Evolutionary conservation across 768 basidiomycete genomes (phyloP).

Genomic region (Phaffia australis): DNA sequence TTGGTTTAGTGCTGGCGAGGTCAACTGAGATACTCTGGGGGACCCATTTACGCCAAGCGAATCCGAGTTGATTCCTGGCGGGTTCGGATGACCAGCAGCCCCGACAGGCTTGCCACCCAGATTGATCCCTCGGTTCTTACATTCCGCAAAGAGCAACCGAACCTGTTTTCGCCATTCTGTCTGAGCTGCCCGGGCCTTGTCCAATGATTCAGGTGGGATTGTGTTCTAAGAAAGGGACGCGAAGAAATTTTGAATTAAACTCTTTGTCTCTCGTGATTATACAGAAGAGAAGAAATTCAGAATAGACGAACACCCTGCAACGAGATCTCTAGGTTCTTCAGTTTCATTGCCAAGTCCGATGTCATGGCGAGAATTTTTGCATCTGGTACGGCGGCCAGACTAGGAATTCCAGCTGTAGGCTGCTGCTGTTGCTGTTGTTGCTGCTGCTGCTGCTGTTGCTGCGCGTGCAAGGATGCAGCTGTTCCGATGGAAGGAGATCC

Average conservation of each 20-base stretch:
- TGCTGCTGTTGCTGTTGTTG: conserved; percentile 21
- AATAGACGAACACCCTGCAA: background rate
- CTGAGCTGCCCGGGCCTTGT: conserved; percentile 8
- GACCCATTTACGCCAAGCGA: background rate
- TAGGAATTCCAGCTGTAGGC: background rate
- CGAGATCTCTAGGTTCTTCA: conserved; percentile 1
- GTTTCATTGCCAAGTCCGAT: conserved; percentile 7
- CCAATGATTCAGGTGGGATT: conserved; percentile 6
- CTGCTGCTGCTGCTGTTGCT: conserved; percentile 4
- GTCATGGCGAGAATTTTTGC: conserved; percentile 2
- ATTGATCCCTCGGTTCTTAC: conserved; percentile 8
- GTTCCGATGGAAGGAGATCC: too few species aligned
- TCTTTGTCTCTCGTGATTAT: background rate
- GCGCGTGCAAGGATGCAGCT: too few species aligned
- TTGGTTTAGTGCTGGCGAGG: background rate
- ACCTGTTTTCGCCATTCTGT: conserved; percentile 17
- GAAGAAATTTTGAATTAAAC: background rate
- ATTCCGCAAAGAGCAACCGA: conserved; percentile 9
- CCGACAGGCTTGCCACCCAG: background rate
- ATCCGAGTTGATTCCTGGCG: background rate
- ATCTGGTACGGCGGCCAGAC: background rate
- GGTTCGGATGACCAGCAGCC: background rate
- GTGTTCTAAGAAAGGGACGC: background rate
- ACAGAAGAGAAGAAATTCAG: background rate
- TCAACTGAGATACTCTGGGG: conserved; percentile 10